phyloP scores from a whole-genome alignment of 108 stramenopile species.

The Phaeodactylum tricornutum region DNA sequence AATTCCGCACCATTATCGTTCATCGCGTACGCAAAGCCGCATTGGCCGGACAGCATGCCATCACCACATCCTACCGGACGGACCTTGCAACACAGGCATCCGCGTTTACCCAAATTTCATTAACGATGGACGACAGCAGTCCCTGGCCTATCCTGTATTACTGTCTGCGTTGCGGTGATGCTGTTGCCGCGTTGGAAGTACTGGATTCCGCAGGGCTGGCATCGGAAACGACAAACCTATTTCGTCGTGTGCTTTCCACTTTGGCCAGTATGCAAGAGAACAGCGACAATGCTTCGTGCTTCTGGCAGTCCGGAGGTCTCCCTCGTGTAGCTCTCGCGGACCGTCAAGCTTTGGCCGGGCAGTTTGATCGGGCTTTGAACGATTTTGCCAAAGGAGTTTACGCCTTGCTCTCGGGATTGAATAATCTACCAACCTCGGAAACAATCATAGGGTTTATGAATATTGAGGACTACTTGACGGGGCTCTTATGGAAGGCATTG shows the following conservation, averaged over 20 bases:
- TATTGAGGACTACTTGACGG: constrained; percentile 75
- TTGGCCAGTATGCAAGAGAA: not conserved
- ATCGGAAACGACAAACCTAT: not conserved
- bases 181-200: constrained; percentile 23
- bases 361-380: not conserved
- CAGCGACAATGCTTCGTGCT: not conserved
- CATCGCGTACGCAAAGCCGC: constrained; percentile 26
- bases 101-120: constrained; percentile 27
- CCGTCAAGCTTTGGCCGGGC: not conserved
- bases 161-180: constrained; percentile 37
- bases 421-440: constrained; percentile 3
- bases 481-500: constrained; percentile 47
- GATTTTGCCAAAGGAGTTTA: constrained; percentile 7
- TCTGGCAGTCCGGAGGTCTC: not conserved
- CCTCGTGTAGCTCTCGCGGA: not conserved
- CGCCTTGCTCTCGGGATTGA: constrained; percentile 22
- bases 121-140: constrained; percentile 19
- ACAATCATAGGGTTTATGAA: constrained; percentile 23
- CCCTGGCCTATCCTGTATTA: constrained; percentile 30
- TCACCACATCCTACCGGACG: constrained; percentile 6
- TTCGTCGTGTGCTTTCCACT: not conserved
- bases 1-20: constrained; percentile 19
- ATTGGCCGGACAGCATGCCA: constrained; percentile 13
- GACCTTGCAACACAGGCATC: constrained; percentile 19
- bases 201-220: not conserved